Evolutionary conservation across 169 alveolate species (phyloP).

Genomic region (Ichthyophthirius multifiliis): DNA sequence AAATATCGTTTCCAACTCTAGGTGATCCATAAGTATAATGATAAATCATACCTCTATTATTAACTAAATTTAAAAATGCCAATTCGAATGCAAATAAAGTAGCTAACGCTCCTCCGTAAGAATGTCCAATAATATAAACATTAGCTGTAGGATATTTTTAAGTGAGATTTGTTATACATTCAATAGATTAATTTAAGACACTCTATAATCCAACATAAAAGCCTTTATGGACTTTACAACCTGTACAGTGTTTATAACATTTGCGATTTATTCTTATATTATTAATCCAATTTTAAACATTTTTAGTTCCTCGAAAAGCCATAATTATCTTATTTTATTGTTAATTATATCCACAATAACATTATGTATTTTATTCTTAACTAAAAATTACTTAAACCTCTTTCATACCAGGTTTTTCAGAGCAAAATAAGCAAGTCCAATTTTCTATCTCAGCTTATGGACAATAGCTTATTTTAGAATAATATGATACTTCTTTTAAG

Average conservation of each 20-base stretch:
- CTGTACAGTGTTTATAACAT: background rate
- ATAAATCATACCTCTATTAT: too few species aligned
- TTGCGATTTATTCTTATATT: background rate
- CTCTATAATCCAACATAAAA: background rate
- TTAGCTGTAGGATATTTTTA: conserved; percentile 1
- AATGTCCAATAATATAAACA: conserved; percentile 32
- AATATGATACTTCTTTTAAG: too few species aligned
- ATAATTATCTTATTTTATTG: background rate
- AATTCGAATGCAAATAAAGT: conserved; percentile 25
- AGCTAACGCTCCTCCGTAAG: conserved; percentile 39
- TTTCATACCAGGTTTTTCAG: conserved; percentile 14
- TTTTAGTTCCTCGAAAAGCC: conserved; percentile 32
- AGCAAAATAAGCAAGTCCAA: conserved; percentile 12
- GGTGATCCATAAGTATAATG: conserved; percentile 32
- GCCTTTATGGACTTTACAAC: conserved; percentile 19
- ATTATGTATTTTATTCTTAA: conserved; percentile 12
- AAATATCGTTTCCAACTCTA: conserved; percentile 30
- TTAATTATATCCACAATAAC: conserved; percentile 29
- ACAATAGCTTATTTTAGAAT: conserved; percentile 17
- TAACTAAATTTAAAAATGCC: background rate
- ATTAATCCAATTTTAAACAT: background rate
- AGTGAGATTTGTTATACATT: background rate
- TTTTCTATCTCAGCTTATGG: background rate
- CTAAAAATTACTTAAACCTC: conserved; percentile 7
- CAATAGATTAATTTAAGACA: background rate